These are phyloP conservation scores for Herpotrichia juniperi DNA, from an alignment of 2,329 filamentous ascomycete species.

Conservation along the genomic window DNA sequence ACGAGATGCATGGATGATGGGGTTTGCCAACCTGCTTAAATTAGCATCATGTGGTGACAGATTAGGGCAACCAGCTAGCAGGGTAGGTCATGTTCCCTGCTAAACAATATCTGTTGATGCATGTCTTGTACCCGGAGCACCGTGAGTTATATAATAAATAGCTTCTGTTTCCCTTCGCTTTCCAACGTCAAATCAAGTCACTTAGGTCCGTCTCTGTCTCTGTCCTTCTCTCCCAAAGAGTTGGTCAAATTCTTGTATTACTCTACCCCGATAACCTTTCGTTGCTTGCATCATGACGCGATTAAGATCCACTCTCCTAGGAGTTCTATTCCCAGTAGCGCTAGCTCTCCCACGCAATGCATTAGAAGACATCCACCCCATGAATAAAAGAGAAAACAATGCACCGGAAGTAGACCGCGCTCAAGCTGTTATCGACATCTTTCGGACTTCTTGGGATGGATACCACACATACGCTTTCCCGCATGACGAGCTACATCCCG, in stretches of 20 bases:
- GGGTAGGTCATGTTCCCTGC: neutral
- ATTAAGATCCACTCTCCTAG: constrained; percentile 13
- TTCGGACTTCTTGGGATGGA: constrained; percentile 43
- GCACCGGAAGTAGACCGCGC: constrained; percentile 23
- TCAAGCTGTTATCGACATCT: constrained; percentile 41
- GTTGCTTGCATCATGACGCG: constrained; percentile 12
- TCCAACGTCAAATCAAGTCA: neutral
- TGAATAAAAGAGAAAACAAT: constrained; percentile 17
- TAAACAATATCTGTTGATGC: neutral
- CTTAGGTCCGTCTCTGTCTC: neutral
- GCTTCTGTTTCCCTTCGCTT: neutral
- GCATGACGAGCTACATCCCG: constrained; percentile 75
- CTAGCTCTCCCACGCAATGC: constrained; percentile 21
- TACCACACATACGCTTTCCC: constrained; percentile 78
- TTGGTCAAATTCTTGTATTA: neutral
- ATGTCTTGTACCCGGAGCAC: neutral
- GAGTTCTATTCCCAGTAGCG: constrained; percentile 12
- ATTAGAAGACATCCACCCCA: constrained; percentile 7
- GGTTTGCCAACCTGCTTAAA: neutral
- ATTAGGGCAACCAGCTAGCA: neutral
- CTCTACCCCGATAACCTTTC: neutral
- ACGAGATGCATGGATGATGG: neutral
- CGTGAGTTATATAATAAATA: constrained; percentile 2
- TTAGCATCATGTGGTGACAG: neutral
- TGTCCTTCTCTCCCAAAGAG: neutral